phyloP scores from a whole-genome alignment of 495 filamentous ascomycete genomes.

The Penicillium cinerascens region DNA sequence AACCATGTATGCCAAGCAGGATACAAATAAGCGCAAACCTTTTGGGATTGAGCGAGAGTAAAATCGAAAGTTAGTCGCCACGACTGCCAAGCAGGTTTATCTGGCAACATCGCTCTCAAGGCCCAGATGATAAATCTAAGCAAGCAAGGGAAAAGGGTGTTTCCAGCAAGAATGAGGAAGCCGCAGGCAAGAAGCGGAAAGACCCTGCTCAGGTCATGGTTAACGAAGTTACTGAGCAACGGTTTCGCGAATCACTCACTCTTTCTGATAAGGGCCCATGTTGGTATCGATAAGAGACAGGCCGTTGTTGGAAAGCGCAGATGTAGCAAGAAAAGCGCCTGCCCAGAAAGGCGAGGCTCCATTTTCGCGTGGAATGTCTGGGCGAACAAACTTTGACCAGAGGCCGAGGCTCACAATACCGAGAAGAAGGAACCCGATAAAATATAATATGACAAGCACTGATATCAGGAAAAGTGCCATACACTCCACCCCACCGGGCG shows the following conservation, averaged over 20 bases:
- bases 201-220: conserved; percentile 10
- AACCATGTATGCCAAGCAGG: conserved; percentile 73
- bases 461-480: conserved; percentile 63
- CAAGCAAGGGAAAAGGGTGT: conserved; percentile 74
- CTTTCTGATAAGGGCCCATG: conserved; percentile 51
- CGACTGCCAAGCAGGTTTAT: conserved; percentile 37
- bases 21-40: conserved; percentile 72
- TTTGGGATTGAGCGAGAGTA: conserved; percentile 67
- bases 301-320: conserved; percentile 81
- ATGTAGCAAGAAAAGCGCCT: conserved; percentile 44
- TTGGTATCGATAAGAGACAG: conserved; percentile 81
- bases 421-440: conserved; percentile 64
- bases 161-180: conserved; percentile 75
- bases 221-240: neutral
- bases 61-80: conserved; percentile 63
- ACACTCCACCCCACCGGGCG: conserved; percentile 71
- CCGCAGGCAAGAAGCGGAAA: conserved; percentile 72
- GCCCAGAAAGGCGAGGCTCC: conserved; percentile 61
- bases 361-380: conserved; percentile 57
- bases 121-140: conserved; percentile 67
- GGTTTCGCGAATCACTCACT: conserved; percentile 14
- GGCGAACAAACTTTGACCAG: conserved; percentile 59
- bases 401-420: conserved; percentile 67
- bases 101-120: conserved; percentile 43
- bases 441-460: conserved; percentile 68